A percentile compares a stretch with the other conserved stretches of the same genome.
Evolutionary conservation across 129 eudicot species (phyloP).

Genomic region (Helianthus tuberosus): DNA sequence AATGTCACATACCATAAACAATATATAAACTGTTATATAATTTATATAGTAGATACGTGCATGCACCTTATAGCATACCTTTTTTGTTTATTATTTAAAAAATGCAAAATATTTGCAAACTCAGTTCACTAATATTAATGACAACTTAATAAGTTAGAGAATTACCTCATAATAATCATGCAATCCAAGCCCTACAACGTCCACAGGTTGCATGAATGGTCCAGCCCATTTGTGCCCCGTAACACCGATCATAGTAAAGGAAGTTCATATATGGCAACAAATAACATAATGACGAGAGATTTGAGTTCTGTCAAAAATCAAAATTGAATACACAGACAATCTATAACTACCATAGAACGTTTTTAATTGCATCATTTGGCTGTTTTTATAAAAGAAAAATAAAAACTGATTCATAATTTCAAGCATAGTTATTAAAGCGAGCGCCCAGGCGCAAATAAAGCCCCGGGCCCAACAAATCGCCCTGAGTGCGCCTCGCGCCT

Average conservation of each 20-base stretch:
- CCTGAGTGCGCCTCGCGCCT: too few species aligned
- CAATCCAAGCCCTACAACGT: constrained; percentile 76
- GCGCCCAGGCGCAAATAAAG: too few species aligned
- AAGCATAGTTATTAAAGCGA: too few species aligned
- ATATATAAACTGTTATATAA: not conserved
- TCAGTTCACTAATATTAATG: not conserved
- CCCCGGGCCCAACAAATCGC: too few species aligned
- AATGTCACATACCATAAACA: not conserved
- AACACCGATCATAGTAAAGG: constrained; percentile 37
- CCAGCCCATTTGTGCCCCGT: constrained; percentile 75
- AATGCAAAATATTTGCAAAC: not conserved
- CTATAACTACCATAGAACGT: not conserved
- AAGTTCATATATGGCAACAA: constrained; percentile 20
- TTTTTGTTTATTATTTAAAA: not conserved
- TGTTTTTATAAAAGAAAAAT: not conserved
- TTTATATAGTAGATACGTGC: not conserved
- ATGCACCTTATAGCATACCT: not conserved
- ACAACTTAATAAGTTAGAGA: not conserved
- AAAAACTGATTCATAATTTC: not conserved
- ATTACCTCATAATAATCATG: constrained; percentile 79
- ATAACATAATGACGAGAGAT: not conserved
- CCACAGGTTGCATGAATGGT: constrained; percentile 90
- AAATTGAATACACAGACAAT: not conserved
- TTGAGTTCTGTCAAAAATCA: not conserved
- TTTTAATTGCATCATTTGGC: constrained; percentile 5